phyloP scores from a whole-genome alignment of 331 rosid species.

The Malus hybrid region DNA sequence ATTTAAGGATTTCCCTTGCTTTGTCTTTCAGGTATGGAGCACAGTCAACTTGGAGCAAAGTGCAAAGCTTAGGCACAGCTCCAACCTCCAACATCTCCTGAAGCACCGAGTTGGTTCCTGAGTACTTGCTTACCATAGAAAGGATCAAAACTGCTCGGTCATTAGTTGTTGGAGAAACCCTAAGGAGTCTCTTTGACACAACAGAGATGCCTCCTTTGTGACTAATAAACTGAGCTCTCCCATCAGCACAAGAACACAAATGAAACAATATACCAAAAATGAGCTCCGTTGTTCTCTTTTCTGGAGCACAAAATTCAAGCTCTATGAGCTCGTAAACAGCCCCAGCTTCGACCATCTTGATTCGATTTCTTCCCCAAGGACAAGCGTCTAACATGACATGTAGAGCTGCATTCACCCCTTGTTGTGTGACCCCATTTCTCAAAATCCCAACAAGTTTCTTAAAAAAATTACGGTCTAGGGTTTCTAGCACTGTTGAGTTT shows the following conservation, averaged over 20 bases:
- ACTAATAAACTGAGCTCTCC: constrained; percentile 28
- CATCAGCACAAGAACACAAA: constrained; percentile 30
- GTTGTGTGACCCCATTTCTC: background rate
- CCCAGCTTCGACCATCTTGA: constrained; percentile 9
- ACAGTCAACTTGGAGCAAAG: constrained; percentile 22
- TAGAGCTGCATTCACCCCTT: constrained; percentile 19
- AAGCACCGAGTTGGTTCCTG: constrained; percentile 19
- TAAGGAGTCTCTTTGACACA: constrained; percentile 15
- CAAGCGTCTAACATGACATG: constrained; percentile 11
- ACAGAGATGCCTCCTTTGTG: constrained; percentile 21
- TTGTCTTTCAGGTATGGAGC: constrained; percentile 18
- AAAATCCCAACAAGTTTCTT: background rate
- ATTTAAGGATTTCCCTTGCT: constrained; percentile 17
- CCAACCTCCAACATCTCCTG: constrained; percentile 35
- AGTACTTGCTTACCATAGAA: constrained; percentile 17
- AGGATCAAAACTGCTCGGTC: constrained; percentile 28
- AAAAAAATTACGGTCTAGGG: constrained; percentile 23
- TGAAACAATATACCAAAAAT: constrained; percentile 28
- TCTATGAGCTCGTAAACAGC: constrained; percentile 25
- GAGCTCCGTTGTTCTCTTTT: constrained; percentile 40
- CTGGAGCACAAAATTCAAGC: constrained; percentile 24
- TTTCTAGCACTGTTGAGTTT: background rate
- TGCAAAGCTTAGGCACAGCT: constrained; percentile 23
- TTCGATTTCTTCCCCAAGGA: constrained; percentile 21
- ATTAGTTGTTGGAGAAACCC: constrained; percentile 16